phyloP scores from a whole-genome alignment of 1,139 yeast genomes.

The Blastobotrys illinoisensis region DNA sequence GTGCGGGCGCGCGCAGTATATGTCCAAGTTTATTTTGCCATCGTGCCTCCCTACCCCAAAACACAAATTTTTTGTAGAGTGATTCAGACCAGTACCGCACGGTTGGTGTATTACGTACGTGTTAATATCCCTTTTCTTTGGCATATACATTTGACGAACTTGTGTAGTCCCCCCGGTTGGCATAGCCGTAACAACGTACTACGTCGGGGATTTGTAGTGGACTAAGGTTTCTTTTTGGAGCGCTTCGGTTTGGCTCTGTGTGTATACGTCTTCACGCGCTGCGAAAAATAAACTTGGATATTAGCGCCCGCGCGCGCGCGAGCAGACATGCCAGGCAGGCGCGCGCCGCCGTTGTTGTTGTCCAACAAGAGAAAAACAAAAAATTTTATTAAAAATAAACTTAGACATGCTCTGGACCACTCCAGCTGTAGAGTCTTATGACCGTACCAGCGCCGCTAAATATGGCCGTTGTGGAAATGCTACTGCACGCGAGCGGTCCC shows the following conservation, averaged over 20 bases:
- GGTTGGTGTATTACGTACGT: background rate
- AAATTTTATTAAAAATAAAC: background rate
- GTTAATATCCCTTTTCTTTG: no score
- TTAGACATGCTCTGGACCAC: background rate
- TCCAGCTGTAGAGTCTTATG: background rate
- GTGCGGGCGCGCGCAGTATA: background rate
- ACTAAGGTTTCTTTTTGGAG: no score
- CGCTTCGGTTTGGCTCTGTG: no score
- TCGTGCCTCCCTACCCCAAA: background rate
- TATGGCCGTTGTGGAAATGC: background rate
- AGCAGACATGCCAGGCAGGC: background rate
- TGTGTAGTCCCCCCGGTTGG: no score
- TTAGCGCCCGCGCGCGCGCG: no score
- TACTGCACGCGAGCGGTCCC: background rate
- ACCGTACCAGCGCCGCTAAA: background rate
- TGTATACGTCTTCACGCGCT: background rate
- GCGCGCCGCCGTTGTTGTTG: background rate
- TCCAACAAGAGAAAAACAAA: background rate
- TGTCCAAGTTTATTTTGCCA: background rate
- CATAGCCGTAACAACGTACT: no score
- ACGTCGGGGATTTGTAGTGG: no score
- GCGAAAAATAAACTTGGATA: background rate
- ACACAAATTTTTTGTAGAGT: no score
- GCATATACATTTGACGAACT: no score
- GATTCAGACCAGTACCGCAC: background rate